Conservation (phyloP, 352 stramenopile genomes). For the Globisporangium cederbergense region DNA sequence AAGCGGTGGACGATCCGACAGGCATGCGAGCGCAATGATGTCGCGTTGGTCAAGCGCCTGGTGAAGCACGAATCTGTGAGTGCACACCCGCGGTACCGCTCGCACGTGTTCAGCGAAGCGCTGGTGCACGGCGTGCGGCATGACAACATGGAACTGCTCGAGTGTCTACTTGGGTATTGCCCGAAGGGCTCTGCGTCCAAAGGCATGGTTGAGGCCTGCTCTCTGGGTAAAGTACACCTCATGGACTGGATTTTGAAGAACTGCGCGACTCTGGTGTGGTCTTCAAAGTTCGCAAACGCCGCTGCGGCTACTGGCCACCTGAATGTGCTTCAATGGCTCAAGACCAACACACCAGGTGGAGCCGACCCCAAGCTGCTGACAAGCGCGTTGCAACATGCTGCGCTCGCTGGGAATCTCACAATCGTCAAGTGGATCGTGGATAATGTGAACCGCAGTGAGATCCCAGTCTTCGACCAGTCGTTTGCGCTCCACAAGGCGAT, state of each 20-base stretch:
- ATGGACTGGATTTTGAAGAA: not conserved
- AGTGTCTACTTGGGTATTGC: not conserved
- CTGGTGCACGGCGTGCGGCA: not conserved
- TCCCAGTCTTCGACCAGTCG: not conserved
- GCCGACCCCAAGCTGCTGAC: not conserved
- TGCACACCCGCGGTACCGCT: not conserved
- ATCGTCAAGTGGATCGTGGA: not conserved
- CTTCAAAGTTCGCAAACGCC: not conserved
- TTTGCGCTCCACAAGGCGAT: not conserved
- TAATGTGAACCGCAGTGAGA: not conserved
- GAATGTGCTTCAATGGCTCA: constrained; percentile 5
- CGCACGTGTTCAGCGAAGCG: constrained; percentile 6
- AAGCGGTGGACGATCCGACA: constrained; percentile 1
- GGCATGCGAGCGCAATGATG: not conserved
- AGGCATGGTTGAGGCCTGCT: not conserved
- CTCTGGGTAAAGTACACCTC: constrained; percentile 1
- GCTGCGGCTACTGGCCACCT: not conserved
- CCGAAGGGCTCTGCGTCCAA: not conserved
- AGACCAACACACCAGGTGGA: not conserved
- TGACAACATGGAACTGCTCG: constrained; percentile 4
- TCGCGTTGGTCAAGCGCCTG: not conserved
- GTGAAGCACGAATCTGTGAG: not conserved
- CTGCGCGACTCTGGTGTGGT: not conserved
- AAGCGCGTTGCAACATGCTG: not conserved
- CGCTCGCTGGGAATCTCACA: not conserved